Evolutionary conservation across 306 rosid species (phyloP).

Genomic region (Castanea crenata): DNA sequence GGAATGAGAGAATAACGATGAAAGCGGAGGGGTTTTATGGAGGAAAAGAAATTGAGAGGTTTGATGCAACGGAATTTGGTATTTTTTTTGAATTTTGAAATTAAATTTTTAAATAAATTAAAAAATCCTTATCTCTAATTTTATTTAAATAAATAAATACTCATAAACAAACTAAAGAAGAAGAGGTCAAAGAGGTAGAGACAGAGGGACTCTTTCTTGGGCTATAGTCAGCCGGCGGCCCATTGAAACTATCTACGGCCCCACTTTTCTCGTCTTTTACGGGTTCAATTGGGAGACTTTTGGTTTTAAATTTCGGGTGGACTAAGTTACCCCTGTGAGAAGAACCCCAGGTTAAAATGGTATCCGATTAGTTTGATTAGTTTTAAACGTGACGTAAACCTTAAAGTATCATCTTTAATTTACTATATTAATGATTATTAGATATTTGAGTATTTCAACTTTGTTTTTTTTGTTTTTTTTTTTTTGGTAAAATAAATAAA

Average conservation of each 20-base stretch:
- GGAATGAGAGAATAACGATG: conserved; percentile 5
- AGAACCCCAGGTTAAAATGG: no score
- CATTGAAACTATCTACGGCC: neutral
- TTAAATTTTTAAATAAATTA: neutral
- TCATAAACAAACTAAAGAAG: neutral
- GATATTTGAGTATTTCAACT: no score
- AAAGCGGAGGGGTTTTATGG: conserved; percentile 6
- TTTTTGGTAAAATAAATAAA: no score
- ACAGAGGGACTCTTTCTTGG: neutral
- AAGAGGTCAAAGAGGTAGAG: neutral
- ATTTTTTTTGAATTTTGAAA: neutral
- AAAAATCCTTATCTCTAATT: no score
- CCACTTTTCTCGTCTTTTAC: neutral
- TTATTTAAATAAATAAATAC: no score
- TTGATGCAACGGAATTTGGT: neutral
- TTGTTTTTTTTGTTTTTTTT: no score
- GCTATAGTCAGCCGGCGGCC: conserved; percentile 8
- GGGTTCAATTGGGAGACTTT: neutral
- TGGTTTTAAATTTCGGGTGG: neutral
- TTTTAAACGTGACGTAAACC: no score
- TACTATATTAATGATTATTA: no score
- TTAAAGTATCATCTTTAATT: no score
- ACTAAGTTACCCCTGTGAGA: neutral
- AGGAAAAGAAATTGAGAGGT: conserved; percentile 8
- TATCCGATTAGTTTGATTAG: no score